These are phyloP conservation scores for Leishmania major DNA, from an alignment of 208 protist species.

Conservation along the genomic window DNA sequence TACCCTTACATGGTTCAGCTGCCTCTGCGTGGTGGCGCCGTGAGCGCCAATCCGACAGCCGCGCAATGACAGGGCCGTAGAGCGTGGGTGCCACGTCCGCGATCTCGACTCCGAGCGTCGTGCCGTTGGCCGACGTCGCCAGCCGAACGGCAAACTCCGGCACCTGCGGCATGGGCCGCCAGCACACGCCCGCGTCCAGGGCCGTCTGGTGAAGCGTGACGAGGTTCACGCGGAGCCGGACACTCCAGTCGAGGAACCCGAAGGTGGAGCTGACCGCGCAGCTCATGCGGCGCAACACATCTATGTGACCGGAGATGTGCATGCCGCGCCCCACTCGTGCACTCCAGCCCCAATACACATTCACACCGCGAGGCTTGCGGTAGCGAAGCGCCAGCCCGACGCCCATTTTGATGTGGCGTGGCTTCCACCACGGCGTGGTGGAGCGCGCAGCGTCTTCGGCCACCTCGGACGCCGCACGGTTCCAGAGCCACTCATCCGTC, in stretches of 20 bases:
- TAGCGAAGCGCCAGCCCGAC: slow-evolving; percentile 69
- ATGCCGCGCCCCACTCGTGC: slow-evolving; percentile 46
- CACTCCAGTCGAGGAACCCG: slow-evolving; percentile 46
- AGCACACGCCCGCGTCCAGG: slow-evolving; percentile 62
- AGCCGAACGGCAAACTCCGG: slow-evolving; percentile 42
- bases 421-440: slow-evolving; percentile 39
- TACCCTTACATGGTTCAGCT: not conserved
- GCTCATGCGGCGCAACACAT: slow-evolving; percentile 74
- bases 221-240: slow-evolving; percentile 70
- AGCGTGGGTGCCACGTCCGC: slow-evolving; percentile 44
- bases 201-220: slow-evolving; percentile 79
- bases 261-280: slow-evolving; percentile 59
- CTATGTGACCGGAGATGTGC: slow-evolving; percentile 61
- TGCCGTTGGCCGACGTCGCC: slow-evolving; percentile 50
- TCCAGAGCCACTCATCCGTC: slow-evolving; percentile 37
- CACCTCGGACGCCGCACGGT: slow-evolving; percentile 22
- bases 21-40: not conserved
- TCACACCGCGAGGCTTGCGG: slow-evolving; percentile 69
- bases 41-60: slow-evolving; percentile 9
- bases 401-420: slow-evolving; percentile 62
- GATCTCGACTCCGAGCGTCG: slow-evolving; percentile 49
- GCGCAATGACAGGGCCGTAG: slow-evolving; percentile 23
- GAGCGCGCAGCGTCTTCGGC: slow-evolving; percentile 13
- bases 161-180: slow-evolving; percentile 41
- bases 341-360: slow-evolving; percentile 73